phyloP scores from a whole-genome alignment of 805 yeast genomes.

The Candida chauliodis region DNA sequence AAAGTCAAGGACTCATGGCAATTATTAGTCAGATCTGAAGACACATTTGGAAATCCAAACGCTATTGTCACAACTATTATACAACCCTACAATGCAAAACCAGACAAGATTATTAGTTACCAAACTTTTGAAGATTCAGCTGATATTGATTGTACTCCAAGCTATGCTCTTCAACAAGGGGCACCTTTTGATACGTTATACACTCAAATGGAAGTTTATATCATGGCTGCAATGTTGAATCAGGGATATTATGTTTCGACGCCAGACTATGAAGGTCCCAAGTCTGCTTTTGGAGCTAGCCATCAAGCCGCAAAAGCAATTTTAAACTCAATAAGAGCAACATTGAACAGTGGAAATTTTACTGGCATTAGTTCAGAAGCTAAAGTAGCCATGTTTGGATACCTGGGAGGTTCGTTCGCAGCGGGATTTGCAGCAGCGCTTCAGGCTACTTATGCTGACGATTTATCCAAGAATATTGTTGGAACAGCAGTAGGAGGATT shows the following conservation, averaged over 20 bases:
- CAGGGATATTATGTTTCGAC: conserved; percentile 32
- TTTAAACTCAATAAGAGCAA: conserved; percentile 29
- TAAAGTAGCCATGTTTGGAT: conserved; percentile 31
- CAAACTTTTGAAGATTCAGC: conserved; percentile 30
- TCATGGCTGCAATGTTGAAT: conserved; percentile 17
- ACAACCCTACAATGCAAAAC: conserved; percentile 27
- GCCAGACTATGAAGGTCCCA: conserved; percentile 35
- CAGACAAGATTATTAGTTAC: conserved; percentile 23
- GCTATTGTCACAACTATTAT: conserved; percentile 26
- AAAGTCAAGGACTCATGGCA: conserved; percentile 22
- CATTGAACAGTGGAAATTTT: conserved; percentile 14
- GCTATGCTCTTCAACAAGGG: conserved; percentile 19
- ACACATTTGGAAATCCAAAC: conserved; percentile 22
- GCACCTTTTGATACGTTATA: conserved; percentile 11
- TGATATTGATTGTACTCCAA: conserved; percentile 22
- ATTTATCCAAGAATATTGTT: conserved; percentile 17
- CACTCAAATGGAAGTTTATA: conserved; percentile 15
- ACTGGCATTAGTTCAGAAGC: conserved; percentile 20
- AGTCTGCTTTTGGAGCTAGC: conserved; percentile 29
- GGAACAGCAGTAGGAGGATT: conserved; percentile 40
- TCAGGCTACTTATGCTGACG: conserved; percentile 36
- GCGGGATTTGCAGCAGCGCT: conserved; percentile 35
- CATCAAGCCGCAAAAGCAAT: conserved; percentile 27
- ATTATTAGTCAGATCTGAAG: conserved; percentile 19
- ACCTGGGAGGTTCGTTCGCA: conserved; percentile 38